phyloP scores from a whole-genome alignment of 495 filamentous ascomycete species.

The Echria macrotheca region DNA sequence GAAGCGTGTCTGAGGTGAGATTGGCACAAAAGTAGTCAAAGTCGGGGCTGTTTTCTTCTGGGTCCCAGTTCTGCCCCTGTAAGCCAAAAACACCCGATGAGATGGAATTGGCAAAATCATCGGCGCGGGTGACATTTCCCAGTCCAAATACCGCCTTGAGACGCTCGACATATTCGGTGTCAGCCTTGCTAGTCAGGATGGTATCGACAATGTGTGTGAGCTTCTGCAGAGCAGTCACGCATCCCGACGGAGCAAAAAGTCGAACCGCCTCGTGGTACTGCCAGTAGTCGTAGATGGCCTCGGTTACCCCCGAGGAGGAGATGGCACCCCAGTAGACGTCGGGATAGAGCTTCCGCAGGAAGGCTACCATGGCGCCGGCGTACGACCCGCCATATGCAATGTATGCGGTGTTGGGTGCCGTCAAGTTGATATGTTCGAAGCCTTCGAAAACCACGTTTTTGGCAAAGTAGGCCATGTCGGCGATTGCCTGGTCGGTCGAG shows the following conservation, averaged over 20 bases:
- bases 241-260: slow-evolving; percentile 44
- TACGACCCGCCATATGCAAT: slow-evolving; percentile 73
- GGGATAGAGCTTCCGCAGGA: slow-evolving; percentile 63
- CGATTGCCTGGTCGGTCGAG: slow-evolving; percentile 68
- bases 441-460: slow-evolving; percentile 59
- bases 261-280: slow-evolving; percentile 63
- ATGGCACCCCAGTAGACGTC: slow-evolving; percentile 65
- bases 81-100: slow-evolving; percentile 47
- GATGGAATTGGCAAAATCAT: slow-evolving; percentile 58
- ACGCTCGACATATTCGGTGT: slow-evolving; percentile 36
- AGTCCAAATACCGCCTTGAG: slow-evolving; percentile 60
- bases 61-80: slow-evolving; percentile 69
- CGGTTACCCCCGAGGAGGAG: slow-evolving; percentile 63
- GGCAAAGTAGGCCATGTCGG: slow-evolving; percentile 69
- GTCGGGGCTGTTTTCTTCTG: slow-evolving; percentile 43
- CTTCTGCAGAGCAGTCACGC: slow-evolving; percentile 51
- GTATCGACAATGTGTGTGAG: slow-evolving; percentile 58
- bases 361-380: slow-evolving; percentile 65
- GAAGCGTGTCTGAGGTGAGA: slow-evolving; percentile 41
- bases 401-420: slow-evolving; percentile 52
- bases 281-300: slow-evolving; percentile 69
- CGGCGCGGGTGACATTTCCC: slow-evolving; percentile 48
- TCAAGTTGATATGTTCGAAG: slow-evolving; percentile 56
- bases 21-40: slow-evolving; percentile 58
- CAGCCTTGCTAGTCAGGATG: slow-evolving; percentile 52